Conservation (phyloP, 371 early-diverging fungal species). For the Parasitella parasitica region DNA sequence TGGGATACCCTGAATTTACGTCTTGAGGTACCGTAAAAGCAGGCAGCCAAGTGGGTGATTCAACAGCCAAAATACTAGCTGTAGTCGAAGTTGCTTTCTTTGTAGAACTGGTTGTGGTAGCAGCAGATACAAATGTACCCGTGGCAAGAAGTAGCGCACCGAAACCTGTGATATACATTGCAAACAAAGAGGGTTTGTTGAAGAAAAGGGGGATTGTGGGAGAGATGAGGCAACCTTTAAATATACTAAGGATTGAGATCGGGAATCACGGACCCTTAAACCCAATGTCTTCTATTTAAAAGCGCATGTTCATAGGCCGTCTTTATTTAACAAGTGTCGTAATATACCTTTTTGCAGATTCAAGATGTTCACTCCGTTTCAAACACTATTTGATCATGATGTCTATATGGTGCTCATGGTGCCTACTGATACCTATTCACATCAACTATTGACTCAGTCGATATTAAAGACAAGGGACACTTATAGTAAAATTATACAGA, state of each 20-base stretch:
- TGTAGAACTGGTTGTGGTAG: conserved; percentile 11
- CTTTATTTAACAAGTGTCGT: no score
- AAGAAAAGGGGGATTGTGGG: not conserved
- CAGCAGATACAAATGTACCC: conserved; percentile 28
- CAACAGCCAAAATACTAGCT: conserved; percentile 29
- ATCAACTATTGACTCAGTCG: no score
- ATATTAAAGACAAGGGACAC: no score
- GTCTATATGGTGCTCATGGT: no score
- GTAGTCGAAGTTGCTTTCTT: not conserved
- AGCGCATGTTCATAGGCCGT: not conserved
- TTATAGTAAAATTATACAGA: no score
- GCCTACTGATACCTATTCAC: no score
- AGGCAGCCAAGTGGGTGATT: conserved; percentile 47
- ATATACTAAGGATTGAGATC: not conserved
- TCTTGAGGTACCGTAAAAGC: conserved; percentile 25
- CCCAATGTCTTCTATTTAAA: not conserved
- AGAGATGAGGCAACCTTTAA: not conserved
- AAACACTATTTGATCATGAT: not conserved
- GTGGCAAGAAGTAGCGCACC: conserved; percentile 30
- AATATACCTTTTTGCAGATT: no score
- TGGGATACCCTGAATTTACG: conserved; percentile 36
- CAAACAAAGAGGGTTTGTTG: not conserved
- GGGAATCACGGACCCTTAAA: not conserved
- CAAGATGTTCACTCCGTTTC: not conserved
- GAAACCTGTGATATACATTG: conserved; percentile 23